Conservation (phyloP, 2,329 filamentous ascomycete species). For the Nannizziopsis barbatae region DNA sequence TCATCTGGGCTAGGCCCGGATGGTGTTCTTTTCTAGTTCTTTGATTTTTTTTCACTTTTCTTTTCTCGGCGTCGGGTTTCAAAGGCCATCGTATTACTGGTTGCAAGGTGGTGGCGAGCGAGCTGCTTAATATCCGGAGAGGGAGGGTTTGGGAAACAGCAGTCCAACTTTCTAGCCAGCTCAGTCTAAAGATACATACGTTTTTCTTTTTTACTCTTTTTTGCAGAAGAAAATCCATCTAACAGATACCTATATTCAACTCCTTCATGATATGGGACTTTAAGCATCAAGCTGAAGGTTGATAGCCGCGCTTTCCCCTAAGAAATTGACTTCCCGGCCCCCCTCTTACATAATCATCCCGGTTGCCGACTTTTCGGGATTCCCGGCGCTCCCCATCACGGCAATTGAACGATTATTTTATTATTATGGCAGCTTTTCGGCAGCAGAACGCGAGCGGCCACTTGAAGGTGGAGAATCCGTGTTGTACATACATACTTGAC, state of each 20-base stretch:
- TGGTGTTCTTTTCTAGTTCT: neutral
- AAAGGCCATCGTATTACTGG: constrained; percentile 2
- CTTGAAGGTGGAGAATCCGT: too few species aligned
- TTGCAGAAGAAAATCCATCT: neutral
- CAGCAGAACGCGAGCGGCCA: too few species aligned
- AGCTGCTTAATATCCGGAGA: neutral
- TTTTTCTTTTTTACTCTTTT: neutral
- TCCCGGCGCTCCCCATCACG: neutral
- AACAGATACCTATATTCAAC: too few species aligned
- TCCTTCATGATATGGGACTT: too few species aligned
- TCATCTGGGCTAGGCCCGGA: too few species aligned
- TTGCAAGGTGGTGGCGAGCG: neutral
- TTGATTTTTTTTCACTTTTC: neutral
- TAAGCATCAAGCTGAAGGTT: too few species aligned
- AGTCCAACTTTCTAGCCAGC: neutral
- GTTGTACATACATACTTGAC: too few species aligned
- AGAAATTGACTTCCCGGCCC: neutral
- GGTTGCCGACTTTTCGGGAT: constrained; percentile 3
- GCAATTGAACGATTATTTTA: too few species aligned
- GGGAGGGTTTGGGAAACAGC: neutral
- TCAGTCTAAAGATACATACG: neutral
- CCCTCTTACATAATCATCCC: neutral
- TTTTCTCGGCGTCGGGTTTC: constrained; percentile 1
- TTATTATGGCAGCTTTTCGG: too few species aligned
- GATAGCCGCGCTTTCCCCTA: too few species aligned